Conservation (phyloP, 2,329 filamentous ascomycete genomes). For the Fusarium falciforme region DNA sequence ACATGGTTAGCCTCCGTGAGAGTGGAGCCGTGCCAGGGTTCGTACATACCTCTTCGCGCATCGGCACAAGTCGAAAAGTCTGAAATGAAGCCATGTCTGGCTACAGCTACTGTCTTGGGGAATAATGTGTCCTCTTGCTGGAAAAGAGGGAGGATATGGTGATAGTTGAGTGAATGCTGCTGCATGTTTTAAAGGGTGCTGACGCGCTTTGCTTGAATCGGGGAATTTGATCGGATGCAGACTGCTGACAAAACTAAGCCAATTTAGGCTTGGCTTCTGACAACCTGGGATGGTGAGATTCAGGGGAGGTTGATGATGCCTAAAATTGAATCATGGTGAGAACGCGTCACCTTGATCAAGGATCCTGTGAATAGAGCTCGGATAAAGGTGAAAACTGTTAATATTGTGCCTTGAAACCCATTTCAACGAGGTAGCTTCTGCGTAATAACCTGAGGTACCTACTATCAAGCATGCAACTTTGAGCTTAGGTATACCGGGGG, state of each 20-base stretch:
- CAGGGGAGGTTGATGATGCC: not conserved
- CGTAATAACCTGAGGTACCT: too few species aligned
- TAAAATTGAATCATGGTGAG: not conserved
- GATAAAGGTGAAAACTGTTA: not conserved
- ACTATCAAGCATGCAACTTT: too few species aligned
- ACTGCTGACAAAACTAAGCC: not conserved
- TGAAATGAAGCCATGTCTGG: constrained; percentile 26
- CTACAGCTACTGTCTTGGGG: not conserved
- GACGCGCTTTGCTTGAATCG: constrained; percentile 11
- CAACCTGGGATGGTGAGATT: not conserved
- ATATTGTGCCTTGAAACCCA: too few species aligned
- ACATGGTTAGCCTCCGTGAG: not conserved
- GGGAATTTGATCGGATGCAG: not conserved
- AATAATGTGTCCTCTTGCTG: not conserved
- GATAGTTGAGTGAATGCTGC: not conserved
- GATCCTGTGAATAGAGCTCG: not conserved
- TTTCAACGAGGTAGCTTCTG: too few species aligned
- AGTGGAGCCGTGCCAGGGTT: too few species aligned
- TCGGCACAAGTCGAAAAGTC: constrained; percentile 34
- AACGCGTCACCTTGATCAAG: not conserved
- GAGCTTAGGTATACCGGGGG: too few species aligned
- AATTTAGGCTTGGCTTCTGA: not conserved
- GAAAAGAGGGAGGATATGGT: not conserved
- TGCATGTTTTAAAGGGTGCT: constrained; percentile 7
- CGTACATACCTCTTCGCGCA: constrained; percentile 30